Percentiles rank a stretch among this genome's conserved stretches.
These are phyloP conservation scores for Rhinocladiella similis DNA, from an alignment of 2,329 filamentous ascomycete species.

Conservation along the genomic window DNA sequence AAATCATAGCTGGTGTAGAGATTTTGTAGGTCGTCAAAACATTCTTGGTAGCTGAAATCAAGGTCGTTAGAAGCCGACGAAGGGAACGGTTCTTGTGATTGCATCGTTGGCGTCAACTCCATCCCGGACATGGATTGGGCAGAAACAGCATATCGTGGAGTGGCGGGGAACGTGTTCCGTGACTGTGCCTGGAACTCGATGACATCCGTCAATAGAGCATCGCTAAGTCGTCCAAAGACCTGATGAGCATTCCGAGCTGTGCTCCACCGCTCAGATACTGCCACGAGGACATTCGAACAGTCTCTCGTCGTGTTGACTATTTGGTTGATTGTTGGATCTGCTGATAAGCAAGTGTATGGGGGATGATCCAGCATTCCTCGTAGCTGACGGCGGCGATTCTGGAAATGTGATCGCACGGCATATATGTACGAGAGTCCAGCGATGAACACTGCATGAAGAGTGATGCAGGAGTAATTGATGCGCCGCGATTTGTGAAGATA, in stretches of 20 bases:
- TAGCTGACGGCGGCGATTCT: conserved; percentile 29
- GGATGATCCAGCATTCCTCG: conserved; percentile 3
- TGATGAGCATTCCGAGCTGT: conserved; percentile 43
- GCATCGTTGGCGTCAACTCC: background rate
- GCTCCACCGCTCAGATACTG: conserved; percentile 47
- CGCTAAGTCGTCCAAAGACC: conserved; percentile 45
- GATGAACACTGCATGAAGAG: conserved; percentile 51
- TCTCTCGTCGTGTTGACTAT: conserved; percentile 46
- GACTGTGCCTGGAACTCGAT: conserved; percentile 33
- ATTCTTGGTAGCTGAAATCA: conserved; percentile 5
- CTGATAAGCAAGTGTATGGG: conserved; percentile 28
- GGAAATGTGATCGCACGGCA: conserved; percentile 43
- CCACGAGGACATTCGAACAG: conserved; percentile 48
- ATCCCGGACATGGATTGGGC: background rate
- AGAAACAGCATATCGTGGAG: background rate
- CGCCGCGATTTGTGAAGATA: conserved; percentile 46
- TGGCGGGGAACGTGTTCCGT: background rate
- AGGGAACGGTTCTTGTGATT: conserved; percentile 2
- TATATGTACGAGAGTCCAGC: conserved; percentile 49
- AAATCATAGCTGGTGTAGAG: conserved; percentile 6
- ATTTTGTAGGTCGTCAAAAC: conserved; percentile 3
- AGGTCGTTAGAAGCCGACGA: background rate
- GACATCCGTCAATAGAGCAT: conserved; percentile 44
- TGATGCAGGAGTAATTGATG: conserved; percentile 52
- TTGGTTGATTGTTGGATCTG: conserved; percentile 42